A percentile compares a stretch with the other conserved stretches of the same genome.
Conservation (phyloP, 1,284 basidiomycete genomes). For the Phylloboletellus chloephorus region DNA sequence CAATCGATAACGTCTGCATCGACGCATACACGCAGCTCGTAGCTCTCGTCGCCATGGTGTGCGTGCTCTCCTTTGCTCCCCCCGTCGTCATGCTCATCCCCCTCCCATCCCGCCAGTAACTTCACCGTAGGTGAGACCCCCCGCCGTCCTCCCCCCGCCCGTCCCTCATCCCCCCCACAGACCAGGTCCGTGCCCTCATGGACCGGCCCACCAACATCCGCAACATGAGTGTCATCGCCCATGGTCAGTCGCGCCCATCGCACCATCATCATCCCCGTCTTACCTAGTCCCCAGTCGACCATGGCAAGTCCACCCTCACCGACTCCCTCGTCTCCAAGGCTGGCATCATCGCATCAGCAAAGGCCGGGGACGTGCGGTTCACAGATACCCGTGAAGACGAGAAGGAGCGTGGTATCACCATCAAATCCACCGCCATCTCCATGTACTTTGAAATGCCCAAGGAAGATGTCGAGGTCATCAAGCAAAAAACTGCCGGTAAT, state of each 20-base stretch:
- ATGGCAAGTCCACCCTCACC: conserved; percentile 99
- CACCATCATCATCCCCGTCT: conserved; percentile 14
- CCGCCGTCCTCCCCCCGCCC: neutral
- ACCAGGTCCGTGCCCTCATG: conserved; percentile 90
- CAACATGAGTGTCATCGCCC: conserved; percentile 99
- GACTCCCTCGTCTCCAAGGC: conserved; percentile 99
- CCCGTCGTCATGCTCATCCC: conserved; percentile 32
- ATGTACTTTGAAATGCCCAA: conserved; percentile 98
- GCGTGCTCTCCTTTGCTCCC: conserved; percentile 35
- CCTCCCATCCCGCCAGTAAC: conserved; percentile 52
- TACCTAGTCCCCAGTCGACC: conserved; percentile 71
- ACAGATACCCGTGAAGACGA: conserved; percentile 98
- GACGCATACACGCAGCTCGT: conserved; percentile 23
- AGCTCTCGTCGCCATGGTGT: conserved; percentile 68
- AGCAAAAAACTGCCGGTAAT: conserved; percentile 88
- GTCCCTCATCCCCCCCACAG: conserved; percentile 36
- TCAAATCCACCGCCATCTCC: conserved; percentile 99
- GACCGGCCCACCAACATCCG: conserved; percentile 89
- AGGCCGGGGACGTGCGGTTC: conserved; percentile 97
- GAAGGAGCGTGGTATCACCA: conserved; percentile 99
- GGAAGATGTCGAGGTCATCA: conserved; percentile 81
- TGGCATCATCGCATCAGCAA: conserved; percentile 95
- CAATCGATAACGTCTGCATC: conserved; percentile 28
- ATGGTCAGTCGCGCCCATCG: conserved; percentile 51
- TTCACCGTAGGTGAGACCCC: conserved; percentile 74